Conservation (phyloP, 495 filamentous ascomycete species). For the Sporormia fimetaria region DNA sequence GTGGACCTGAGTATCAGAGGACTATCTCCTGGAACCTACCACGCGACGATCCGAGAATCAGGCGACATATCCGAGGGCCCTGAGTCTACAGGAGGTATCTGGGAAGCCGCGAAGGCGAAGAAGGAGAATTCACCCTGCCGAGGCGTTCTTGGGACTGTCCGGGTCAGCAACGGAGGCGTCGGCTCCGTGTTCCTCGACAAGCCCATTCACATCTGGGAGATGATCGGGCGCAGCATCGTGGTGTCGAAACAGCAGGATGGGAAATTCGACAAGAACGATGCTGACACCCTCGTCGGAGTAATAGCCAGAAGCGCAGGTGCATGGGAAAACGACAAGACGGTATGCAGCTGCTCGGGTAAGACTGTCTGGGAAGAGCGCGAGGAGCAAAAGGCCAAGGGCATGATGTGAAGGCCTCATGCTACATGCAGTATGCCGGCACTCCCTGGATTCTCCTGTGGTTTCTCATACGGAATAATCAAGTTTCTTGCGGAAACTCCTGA, state of each 20-base stretch:
- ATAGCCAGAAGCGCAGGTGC: slow-evolving; percentile 89
- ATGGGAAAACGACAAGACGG: slow-evolving; percentile 98
- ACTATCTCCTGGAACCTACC: slow-evolving; percentile 69
- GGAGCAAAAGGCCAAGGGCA: slow-evolving; percentile 78
- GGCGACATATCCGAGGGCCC: slow-evolving; percentile 83
- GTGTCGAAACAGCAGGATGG: slow-evolving; percentile 52
- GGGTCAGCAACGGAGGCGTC: slow-evolving; percentile 55
- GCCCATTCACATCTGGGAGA: slow-evolving; percentile 81
- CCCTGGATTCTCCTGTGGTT: too few species aligned
- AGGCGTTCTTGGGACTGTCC: slow-evolving; percentile 62
- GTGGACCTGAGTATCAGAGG: slow-evolving; percentile 83
- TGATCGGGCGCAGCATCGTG: slow-evolving; percentile 84
- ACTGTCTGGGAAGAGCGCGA: slow-evolving; percentile 94
- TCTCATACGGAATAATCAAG: too few species aligned
- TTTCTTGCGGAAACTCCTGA: too few species aligned
- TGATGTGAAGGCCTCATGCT: slow-evolving; percentile 45
- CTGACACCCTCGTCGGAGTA: slow-evolving; percentile 78
- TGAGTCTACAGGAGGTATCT: slow-evolving; percentile 69
- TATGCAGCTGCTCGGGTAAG: slow-evolving; percentile 90
- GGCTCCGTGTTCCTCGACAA: slow-evolving; percentile 70
- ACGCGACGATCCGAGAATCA: slow-evolving; percentile 69
- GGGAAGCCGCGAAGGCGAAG: slow-evolving; percentile 49
- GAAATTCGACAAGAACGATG: slow-evolving; percentile 53
- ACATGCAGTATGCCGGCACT: background rate
- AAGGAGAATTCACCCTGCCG: slow-evolving; percentile 40